Evolutionary conservation across 495 filamentous ascomycete genomes (phyloP).

Genomic region (Lepidopterella palustris): DNA sequence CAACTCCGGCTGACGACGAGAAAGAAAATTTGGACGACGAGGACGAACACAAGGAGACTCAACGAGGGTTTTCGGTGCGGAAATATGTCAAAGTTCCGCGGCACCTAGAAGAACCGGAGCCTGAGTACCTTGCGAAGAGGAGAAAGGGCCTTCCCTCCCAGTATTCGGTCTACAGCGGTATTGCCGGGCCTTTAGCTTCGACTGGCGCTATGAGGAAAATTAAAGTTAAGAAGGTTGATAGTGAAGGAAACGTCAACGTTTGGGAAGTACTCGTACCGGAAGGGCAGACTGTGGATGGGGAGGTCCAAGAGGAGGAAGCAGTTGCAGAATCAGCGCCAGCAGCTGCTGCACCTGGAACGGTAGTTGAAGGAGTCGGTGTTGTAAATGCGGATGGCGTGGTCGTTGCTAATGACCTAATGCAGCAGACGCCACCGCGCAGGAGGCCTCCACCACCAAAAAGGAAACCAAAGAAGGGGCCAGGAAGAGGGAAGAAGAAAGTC

Average conservation of each 20-base stretch:
- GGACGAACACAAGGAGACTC: slow-evolving; percentile 41
- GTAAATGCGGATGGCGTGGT: slow-evolving; percentile 57
- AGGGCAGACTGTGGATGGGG: slow-evolving; percentile 74
- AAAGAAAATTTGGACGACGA: slow-evolving; percentile 45
- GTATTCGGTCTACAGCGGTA: slow-evolving; percentile 40
- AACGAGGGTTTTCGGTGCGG: slow-evolving; percentile 60
- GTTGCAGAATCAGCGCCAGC: slow-evolving; percentile 37
- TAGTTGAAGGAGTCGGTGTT: slow-evolving; percentile 56
- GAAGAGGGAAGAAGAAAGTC: slow-evolving; percentile 38
- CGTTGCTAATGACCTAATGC: slow-evolving; percentile 46
- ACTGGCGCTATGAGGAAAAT: slow-evolving; percentile 59
- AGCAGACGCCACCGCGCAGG: slow-evolving; percentile 45
- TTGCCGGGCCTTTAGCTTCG: slow-evolving; percentile 41
- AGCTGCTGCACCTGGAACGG: slow-evolving; percentile 49
- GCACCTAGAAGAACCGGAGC: slow-evolving; percentile 64
- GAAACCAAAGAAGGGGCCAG: slow-evolving; percentile 35
- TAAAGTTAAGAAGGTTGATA: slow-evolving; percentile 69
- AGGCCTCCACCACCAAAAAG: slow-evolving; percentile 59
- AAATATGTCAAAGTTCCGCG: slow-evolving; percentile 75
- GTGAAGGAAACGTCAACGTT: slow-evolving; percentile 69
- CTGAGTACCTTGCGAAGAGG: slow-evolving; percentile 81
- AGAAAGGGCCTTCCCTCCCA: slow-evolving; percentile 63
- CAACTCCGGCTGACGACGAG: slow-evolving; percentile 43
- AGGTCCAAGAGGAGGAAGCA: slow-evolving; percentile 58
- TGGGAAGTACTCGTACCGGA: slow-evolving; percentile 75